Percentiles rank a stretch among this genome's conserved stretches.
Conservation (phyloP, 2,329 filamentous ascomycete genomes). For the Bipolaris victoriae region DNA sequence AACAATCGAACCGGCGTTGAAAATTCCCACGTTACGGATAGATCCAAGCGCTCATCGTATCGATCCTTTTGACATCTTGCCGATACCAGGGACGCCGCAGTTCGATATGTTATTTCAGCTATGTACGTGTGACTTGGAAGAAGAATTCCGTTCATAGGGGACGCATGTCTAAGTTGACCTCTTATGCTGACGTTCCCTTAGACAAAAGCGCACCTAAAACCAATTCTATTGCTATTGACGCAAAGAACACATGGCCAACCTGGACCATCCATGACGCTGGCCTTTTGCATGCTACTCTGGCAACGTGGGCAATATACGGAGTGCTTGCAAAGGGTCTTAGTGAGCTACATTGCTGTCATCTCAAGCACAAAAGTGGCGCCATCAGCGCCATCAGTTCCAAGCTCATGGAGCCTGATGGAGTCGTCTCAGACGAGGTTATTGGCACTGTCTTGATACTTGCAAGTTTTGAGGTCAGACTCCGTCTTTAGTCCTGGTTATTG, state of each 20-base stretch:
- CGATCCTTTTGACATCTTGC: constrained; percentile 34
- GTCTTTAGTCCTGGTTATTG: background rate
- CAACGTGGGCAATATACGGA: constrained; percentile 39
- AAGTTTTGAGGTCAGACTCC: constrained; percentile 30
- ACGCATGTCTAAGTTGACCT: too few relatives aligned
- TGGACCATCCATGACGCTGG: constrained; percentile 33
- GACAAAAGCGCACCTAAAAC: constrained; percentile 23
- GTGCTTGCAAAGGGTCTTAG: constrained; percentile 22
- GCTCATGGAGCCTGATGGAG: constrained; percentile 15
- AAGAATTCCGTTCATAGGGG: too few relatives aligned
- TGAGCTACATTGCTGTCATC: constrained; percentile 21
- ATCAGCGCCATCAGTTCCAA: constrained; percentile 35
- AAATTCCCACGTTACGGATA: constrained; percentile 7
- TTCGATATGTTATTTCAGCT: constrained; percentile 31
- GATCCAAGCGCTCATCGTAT: constrained; percentile 23
- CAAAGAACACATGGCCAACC: constrained; percentile 30
- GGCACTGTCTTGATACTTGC: constrained; percentile 33
- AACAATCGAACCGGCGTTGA: background rate
- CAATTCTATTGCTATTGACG: constrained; percentile 32
- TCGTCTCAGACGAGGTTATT: constrained; percentile 33
- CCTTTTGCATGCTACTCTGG: constrained; percentile 34
- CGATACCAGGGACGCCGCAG: constrained; percentile 29
- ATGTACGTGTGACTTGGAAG: constrained; percentile 21
- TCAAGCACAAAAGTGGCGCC: constrained; percentile 35
- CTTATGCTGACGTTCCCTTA: constrained; percentile 3